A percentile compares a stretch with the other conserved stretches of the same genome.
Evolutionary conservation across 352 stramenopile species (phyloP).

Genomic region (Chrysophaeum taylorii): DNA sequence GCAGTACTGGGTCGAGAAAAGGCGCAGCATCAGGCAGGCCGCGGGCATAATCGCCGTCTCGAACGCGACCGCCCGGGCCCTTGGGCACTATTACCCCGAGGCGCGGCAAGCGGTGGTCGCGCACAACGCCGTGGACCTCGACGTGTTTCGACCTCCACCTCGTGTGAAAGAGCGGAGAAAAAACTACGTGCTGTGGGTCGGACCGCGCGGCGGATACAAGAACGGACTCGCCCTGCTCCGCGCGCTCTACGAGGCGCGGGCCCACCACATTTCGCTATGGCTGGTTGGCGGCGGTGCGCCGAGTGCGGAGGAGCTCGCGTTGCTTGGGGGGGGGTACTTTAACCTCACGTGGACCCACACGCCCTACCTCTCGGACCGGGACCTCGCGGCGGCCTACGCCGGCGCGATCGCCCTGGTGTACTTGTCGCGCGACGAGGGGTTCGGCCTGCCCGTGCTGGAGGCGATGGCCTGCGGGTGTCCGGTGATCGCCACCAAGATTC

Average conservation of each 20-base stretch:
- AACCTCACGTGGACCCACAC: not conserved
- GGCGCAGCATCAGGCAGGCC: slow-evolving; percentile 8
- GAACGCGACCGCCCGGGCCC: slow-evolving; percentile 14
- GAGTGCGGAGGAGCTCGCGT: slow-evolving; percentile 15
- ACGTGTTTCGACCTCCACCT: slow-evolving; percentile 14
- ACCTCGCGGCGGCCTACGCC: slow-evolving; percentile 18
- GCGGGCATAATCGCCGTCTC: slow-evolving; percentile 22
- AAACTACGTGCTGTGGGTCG: slow-evolving; percentile 28
- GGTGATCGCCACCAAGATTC: slow-evolving; percentile 25
- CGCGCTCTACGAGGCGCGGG: slow-evolving; percentile 5
- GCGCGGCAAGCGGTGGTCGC: slow-evolving; percentile 1
- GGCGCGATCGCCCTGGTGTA: slow-evolving; percentile 27
- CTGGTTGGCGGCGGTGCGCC: slow-evolving; percentile 26
- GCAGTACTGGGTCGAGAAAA: slow-evolving; percentile 22
- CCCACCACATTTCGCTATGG: slow-evolving; percentile 4
- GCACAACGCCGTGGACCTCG: slow-evolving; percentile 25
- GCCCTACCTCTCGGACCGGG: not conserved
- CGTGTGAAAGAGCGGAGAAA: not conserved
- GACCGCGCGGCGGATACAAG: slow-evolving; percentile 30
- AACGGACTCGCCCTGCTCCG: slow-evolving; percentile 14
- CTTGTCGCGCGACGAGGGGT: slow-evolving; percentile 31
- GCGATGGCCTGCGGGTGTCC: slow-evolving; percentile 34
- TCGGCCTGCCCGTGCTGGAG: slow-evolving; percentile 34
- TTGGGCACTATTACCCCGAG: slow-evolving; percentile 13
- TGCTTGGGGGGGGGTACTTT: slow-evolving; percentile 10